Evolutionary conservation across 1,284 basidiomycete genomes (phyloP), one percentile per base, ranked within the genome.

Genomic region (Austropuccinia psidii): DNA sequence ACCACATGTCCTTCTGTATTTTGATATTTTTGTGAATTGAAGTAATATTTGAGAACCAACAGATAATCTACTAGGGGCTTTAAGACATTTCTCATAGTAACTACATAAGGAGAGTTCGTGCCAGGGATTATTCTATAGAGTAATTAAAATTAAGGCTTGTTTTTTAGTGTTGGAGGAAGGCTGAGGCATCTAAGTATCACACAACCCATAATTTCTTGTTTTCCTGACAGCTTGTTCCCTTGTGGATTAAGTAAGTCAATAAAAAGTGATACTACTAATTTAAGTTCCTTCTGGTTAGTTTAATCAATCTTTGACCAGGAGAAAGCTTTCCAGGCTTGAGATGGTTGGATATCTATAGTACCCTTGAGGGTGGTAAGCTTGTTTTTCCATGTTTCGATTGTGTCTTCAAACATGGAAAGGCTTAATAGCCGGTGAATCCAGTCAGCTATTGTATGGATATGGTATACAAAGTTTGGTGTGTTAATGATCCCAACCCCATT

Each of bases 211-310:
- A 29, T 43, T 9, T 24, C 50, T 43, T 52, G 49, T 50, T 55
- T 54, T 21, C 65, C 65, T 21, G 65, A 31, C 21, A 52, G 37
- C 37, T 68, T 68, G 35, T 68, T 68, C 11, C 65, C 65, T 4
- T 24, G 49, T 4, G 65, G 65, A 29, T 68, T 57, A 27, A 55
- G 39, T 35, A 47, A 68, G 41, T 68, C 65, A 8, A 68, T 35
- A 29, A 52, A 52, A 3, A 68, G 31, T 7, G 65, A n/a, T n/a
- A n/a, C n/a, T n/a, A n/a, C n/a, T n/a, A n/a, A n/a, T n/a, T n/a
- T n/a, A n/a, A n/a, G n/a, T 2, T 24, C 27, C 21, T 27, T 27
- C n/a, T n/a, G n/a, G n/a, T n/a, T n/a, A n/a, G n/a, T n/a, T n/a
- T n/a, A n/a, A n/a, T n/a, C n/a, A n/a, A n/a, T n/a, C n/a, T n/a